Conservation (phyloP, 1,284 basidiomycete genomes). For the Xerocomus nothofagi region DNA sequence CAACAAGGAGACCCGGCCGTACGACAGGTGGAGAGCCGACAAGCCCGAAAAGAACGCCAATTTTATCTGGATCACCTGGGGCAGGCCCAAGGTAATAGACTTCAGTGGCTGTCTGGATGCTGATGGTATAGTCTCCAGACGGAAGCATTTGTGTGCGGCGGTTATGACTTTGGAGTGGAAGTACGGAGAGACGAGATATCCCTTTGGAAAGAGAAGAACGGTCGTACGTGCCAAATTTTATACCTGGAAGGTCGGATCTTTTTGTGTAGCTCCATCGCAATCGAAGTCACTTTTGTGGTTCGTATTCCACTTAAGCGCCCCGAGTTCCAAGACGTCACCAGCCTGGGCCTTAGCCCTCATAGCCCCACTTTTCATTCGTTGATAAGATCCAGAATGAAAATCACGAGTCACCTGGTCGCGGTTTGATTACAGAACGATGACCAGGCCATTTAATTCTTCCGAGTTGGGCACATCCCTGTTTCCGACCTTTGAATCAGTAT, state of each 20-base stretch:
- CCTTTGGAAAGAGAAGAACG: neutral
- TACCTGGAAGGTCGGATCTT: neutral
- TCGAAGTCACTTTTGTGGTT: neutral
- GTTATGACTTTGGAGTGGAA: neutral
- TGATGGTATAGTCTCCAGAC: constrained; percentile 1
- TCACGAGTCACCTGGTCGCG: too few species aligned
- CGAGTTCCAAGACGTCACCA: too few species aligned
- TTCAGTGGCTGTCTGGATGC: neutral
- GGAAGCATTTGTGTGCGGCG: neutral
- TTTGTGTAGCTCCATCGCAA: neutral
- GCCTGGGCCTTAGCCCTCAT: neutral
- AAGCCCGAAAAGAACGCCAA: neutral
- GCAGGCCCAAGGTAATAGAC: neutral
- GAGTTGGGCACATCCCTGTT: too few species aligned
- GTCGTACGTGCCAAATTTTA: neutral
- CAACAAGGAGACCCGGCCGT: neutral
- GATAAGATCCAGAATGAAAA: neutral
- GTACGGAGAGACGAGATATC: neutral
- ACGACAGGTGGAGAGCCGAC: neutral
- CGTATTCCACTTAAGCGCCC: neutral
- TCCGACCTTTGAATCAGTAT: too few species aligned
- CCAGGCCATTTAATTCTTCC: too few species aligned
- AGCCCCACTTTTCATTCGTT: neutral
- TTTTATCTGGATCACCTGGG: neutral
- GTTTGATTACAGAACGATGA: neutral